These are phyloP conservation scores for Multifurca ochricompacta DNA, from an alignment of 768 basidiomycete genomes.

Conservation along the genomic window DNA sequence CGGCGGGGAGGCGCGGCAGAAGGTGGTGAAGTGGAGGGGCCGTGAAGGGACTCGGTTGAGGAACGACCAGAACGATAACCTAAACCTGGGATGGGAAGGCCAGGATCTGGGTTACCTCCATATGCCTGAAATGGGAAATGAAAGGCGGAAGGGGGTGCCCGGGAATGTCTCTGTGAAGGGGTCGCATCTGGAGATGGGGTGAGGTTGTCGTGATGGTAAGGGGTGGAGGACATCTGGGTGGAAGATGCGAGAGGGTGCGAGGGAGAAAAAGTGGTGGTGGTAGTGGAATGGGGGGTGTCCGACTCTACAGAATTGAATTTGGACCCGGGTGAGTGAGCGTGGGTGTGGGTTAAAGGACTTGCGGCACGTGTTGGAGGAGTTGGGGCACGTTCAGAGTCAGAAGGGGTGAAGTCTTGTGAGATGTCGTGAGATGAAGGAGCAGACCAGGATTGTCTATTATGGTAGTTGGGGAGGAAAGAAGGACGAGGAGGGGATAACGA, in stretches of 20 bases:
- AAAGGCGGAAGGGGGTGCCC: slow-evolving; percentile 37
- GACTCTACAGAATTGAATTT: slow-evolving; percentile 8
- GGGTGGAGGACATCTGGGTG: background rate
- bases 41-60: slow-evolving; percentile 35
- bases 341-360: slow-evolving; percentile 15
- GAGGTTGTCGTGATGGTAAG: slow-evolving; percentile 17
- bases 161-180: background rate
- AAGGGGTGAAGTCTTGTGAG: background rate
- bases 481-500: slow-evolving; percentile 21
- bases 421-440: slow-evolving; percentile 23
- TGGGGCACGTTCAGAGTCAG: slow-evolving; percentile 28
- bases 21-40: slow-evolving; percentile 10
- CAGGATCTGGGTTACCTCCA: slow-evolving; percentile 59
- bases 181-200: slow-evolving; percentile 19
- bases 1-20: slow-evolving; percentile 19
- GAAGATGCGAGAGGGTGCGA: slow-evolving; percentile 1
- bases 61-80: slow-evolving; percentile 29
- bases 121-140: slow-evolving; percentile 51
- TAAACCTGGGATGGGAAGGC: slow-evolving; percentile 33
- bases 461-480: slow-evolving; percentile 4
- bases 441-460: slow-evolving; percentile 15
- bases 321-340: background rate
- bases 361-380: slow-evolving; percentile 22
- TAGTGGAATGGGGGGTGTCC: slow-evolving; percentile 1
- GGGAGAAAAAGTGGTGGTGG: background rate